Evolutionary conservation across 2,329 filamentous ascomycete species (phyloP), one percentile per base, ranked within the genome.

Genomic region (Xylariaceae sp.): DNA sequence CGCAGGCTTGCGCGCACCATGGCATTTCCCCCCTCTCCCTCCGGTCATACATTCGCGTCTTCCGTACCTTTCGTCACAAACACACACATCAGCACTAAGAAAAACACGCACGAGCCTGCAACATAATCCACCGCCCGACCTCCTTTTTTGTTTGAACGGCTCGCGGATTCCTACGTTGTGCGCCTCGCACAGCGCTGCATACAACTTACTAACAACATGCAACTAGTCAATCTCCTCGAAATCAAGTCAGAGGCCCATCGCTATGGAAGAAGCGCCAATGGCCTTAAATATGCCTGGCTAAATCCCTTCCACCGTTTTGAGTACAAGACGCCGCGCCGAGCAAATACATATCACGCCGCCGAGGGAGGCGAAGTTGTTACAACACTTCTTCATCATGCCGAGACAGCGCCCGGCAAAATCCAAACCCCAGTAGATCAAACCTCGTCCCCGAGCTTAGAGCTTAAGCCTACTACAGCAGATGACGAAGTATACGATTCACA

Each of bases 201-300:
- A 41, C 3, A 29, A 43, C 40, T n/a, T 30, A 51, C 53, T 61
- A 54, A 61, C 59, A 56, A 15, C 5, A 59, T 60, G 54, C 43
- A 56, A 19, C 18, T 45, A 61, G 59, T 61, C 39, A 61, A 60
- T 41, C 53, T 61, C 18, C 32, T 58, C 2, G 59, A 56, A 44
- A 46, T 53, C 41, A 43, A 49, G 12, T 26, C 43, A 1, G 41
- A 47, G 39, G 59, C 57, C 4, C 54, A 54, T 49, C 52, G 53
- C 22, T 15, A 51, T 19, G 55, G 59, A 29, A 54, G 55, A 51
- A 55, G 9, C 15, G 44, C 22, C 18, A 42, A 37, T 2, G 54
- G 42, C 26, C 39, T 53, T 2, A 53, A 54, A 42, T 53, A 52
- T 47, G 56, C 43, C 42, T 57, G 47, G 52, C 40, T 55, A 4